A percentile compares a stretch with the other conserved stretches of the same genome.
Conservation (phyloP, 352 stramenopile species). For the Phytophthora citrophthora region DNA sequence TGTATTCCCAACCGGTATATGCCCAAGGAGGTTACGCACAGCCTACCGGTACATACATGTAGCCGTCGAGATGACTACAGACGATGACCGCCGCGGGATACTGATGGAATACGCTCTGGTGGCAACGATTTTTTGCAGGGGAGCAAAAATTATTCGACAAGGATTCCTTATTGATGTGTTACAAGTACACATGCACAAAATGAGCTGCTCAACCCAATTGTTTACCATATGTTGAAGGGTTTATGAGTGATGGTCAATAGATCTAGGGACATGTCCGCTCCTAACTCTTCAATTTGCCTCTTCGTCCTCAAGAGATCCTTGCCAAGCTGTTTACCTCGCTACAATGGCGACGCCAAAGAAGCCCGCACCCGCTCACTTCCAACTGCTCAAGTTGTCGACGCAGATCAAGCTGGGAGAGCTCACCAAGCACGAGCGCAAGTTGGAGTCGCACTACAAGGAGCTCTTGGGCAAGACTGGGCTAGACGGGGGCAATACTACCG, state of each 20-base stretch:
- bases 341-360: constrained; percentile 20
- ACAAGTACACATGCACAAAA: background rate
- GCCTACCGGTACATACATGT: constrained; percentile 28
- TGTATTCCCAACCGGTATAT: constrained; percentile 50
- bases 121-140: too few species aligned
- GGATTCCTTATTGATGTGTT: background rate
- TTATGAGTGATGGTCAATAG: constrained; percentile 14
- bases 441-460: constrained; percentile 43
- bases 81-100: constrained; percentile 34
- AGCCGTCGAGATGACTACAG: constrained; percentile 29
- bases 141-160: background rate
- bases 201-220: background rate
- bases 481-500: background rate
- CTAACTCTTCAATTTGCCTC: constrained; percentile 9
- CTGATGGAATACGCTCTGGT: constrained; percentile 46
- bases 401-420: constrained; percentile 60
- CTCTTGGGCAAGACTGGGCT: constrained; percentile 28
- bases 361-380: constrained; percentile 35
- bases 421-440: constrained; percentile 49
- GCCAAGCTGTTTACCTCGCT: background rate
- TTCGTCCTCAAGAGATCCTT: background rate
- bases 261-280: background rate
- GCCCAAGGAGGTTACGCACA: constrained; percentile 43
- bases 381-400: constrained; percentile 52
- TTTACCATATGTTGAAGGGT: background rate